Evolutionary conservation across 176 grass and related monocot genomes (phyloP).

Genomic region (Zea mays): Zm-B73-REFERENCE-NAM-5.0 NC_050096.1:8255501-8256000

Average conservation of each 20-base stretch:
- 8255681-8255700: not conserved
- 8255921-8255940: not conserved
- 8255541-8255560: too few relatives aligned
- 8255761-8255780: not conserved
- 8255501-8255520: too few relatives aligned
- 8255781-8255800: not conserved
- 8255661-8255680: not conserved
- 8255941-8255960: not conserved
- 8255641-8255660: too few relatives aligned
- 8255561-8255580: too few relatives aligned
- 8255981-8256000: not conserved
- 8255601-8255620: too few relatives aligned
- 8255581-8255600: too few relatives aligned
- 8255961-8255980: conserved; percentile 18
- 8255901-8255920: not conserved
- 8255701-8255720: not conserved
- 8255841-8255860: not conserved
- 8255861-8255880: conserved; percentile 3
- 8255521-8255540: too few relatives aligned
- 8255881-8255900: not conserved
- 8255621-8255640: too few relatives aligned
- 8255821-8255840: not conserved
- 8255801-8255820: not conserved
- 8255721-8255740: not conserved
- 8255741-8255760: not conserved